Base-by-base conservation (phyloP, 208 protist species). In the Leishmania martiniquensis region DNA sequence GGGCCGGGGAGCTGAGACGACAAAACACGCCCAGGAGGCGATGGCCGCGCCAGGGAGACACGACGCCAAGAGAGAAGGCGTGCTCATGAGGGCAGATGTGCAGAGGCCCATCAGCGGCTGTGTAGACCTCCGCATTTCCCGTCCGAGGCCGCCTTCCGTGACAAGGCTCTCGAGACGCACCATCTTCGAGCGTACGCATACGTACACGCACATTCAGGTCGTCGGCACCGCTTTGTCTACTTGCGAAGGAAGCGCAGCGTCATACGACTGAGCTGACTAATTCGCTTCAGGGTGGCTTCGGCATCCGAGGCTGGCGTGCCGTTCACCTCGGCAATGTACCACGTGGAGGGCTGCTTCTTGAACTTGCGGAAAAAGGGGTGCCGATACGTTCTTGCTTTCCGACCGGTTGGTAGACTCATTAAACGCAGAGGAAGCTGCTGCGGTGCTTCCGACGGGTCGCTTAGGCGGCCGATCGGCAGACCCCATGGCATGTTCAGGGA, bases 301-400 rank as follows among this genome's bases (percentile, higher is more conserved):
- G 76, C 74, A 51, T 82, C 82, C 44, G 80, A 69, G 10, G 74
- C 67, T 15, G 90, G 62, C 7, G 44, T 76, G 60, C 81, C 83
- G 72, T 89, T 90, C 6, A 90, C 81, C 71, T 84, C 81, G 49
- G 83, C 59, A 67, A 94, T 84, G 62, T 80, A 85, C 89, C 89
- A 93, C 34, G 73, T 76, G 52, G 76, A 75, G 34, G 79, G 77
- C 10, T 77, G 76, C 10, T 78, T 82, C 66, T 83, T 66, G 75
- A 93, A 93, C 37, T 49, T 75, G 39, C 78, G 72, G 10, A 82
- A 76, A 67, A 91, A 91, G 54, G 82, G 87, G 68, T 93, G 89
- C 9, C 47, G 68, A 17, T 32, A 62, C 57, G 13, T 45, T 29
- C 13, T 37, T n/a, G 4, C 37, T 15, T 29, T 77, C 49, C 42